Conservation (phyloP, 331 rosid species). For the Quercus lobata region DNA sequence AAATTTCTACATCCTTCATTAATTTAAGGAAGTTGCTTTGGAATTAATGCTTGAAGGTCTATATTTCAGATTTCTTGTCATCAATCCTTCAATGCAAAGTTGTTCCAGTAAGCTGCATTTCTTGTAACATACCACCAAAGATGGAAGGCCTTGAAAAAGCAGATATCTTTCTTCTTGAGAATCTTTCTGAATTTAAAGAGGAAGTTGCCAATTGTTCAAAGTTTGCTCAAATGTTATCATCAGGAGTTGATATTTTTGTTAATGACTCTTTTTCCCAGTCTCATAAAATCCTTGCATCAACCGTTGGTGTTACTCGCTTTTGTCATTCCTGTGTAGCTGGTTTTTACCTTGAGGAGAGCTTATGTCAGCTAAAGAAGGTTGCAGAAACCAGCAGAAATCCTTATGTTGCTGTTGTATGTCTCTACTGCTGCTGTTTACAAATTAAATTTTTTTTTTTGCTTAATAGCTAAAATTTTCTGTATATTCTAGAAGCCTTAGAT, state of each 20-base stretch:
- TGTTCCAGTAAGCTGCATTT: conserved; percentile 43
- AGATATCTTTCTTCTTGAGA: conserved; percentile 64
- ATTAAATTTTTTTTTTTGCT: background rate
- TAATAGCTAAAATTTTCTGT: background rate
- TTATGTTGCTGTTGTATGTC: conserved; percentile 78
- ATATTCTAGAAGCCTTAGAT: conserved; percentile 3
- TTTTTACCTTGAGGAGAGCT: conserved; percentile 77
- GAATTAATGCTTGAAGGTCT: conserved; percentile 20
- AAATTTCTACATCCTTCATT: conserved; percentile 6
- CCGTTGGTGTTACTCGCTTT: conserved; percentile 80
- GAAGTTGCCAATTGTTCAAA: conserved; percentile 76
- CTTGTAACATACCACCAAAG: conserved; percentile 25
- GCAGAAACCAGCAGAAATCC: conserved; percentile 50
- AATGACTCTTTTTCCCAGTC: conserved; percentile 75
- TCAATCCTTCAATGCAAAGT: conserved; percentile 48
- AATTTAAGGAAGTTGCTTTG: conserved; percentile 4
- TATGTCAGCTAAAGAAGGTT: conserved; percentile 42
- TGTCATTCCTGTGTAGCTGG: conserved; percentile 73
- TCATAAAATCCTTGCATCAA: conserved; percentile 86
- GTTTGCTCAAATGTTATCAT: conserved; percentile 56
- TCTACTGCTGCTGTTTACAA: background rate
- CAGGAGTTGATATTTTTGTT: conserved; percentile 77
- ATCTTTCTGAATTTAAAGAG: conserved; percentile 64
- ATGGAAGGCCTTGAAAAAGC: conserved; percentile 37
- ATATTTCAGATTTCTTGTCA: conserved; percentile 55